Percentiles rank a stretch among this genome's conserved stretches.
These are phyloP conservation scores for Rutstroemia sydowiana DNA, from an alignment of 2,329 filamentous ascomycete species.

Conservation along the genomic window DNA sequence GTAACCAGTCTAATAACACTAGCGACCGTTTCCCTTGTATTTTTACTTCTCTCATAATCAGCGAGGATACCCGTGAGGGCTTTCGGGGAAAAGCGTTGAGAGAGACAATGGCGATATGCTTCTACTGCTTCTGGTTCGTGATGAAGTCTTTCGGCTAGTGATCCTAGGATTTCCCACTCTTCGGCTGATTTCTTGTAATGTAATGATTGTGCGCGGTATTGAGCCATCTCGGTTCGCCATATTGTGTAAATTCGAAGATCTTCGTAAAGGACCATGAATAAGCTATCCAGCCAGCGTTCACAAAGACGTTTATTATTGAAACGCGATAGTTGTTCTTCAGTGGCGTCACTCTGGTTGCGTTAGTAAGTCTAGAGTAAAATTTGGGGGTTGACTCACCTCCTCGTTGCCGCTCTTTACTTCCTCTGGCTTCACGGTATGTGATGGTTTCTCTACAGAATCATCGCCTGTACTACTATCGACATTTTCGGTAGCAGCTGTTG, in stretches of 20 bases:
- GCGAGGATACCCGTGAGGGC: conserved; percentile 79
- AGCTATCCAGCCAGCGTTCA: conserved; percentile 94
- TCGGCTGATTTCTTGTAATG: conserved; percentile 95
- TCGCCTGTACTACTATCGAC: conserved; percentile 23
- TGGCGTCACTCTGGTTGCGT: conserved; percentile 46
- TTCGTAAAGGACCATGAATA: conserved; percentile 99
- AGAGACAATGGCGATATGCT: conserved; percentile 82
- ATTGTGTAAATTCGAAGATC: conserved; percentile 98
- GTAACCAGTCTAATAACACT: conserved; percentile 87
- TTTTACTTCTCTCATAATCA: conserved; percentile 69
- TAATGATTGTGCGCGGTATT: conserved; percentile 86
- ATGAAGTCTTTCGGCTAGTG: conserved; percentile 85
- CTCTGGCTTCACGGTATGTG: conserved; percentile 69
- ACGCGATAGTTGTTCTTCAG: conserved; percentile 71
- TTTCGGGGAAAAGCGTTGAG: conserved; percentile 86
- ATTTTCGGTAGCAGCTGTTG: conserved; percentile 18
- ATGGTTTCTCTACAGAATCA: conserved; percentile 64
- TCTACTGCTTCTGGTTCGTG: conserved; percentile 87
- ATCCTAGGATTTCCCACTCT: conserved; percentile 96
- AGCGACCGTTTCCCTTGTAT: conserved; percentile 72
- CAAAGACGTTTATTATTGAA: conserved; percentile 97
- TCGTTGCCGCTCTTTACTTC: conserved; percentile 70
- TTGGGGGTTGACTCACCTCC: conserved; percentile 42
- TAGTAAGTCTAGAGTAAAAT: conserved; percentile 21
- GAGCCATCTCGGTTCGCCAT: conserved; percentile 96